phyloP scores from a whole-genome alignment of 1,139 yeast species.

The Geotrichum reessii region DNA sequence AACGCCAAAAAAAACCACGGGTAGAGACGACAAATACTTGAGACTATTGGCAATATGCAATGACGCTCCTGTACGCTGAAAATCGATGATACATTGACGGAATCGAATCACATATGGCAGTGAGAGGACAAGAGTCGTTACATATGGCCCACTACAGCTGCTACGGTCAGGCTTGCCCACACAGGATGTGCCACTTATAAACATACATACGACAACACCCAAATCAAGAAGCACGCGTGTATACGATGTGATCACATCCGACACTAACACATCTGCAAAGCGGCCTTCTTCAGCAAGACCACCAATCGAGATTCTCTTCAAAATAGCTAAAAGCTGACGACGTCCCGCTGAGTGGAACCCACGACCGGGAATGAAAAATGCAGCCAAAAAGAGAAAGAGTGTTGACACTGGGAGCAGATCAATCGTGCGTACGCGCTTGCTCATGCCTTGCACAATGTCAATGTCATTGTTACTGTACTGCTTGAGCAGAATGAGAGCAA shows the following conservation, averaged over 20 bases:
- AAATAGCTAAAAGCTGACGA: slow-evolving; percentile 35
- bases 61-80: slow-evolving; percentile 42
- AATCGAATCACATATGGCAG: slow-evolving; percentile 70
- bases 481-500: background rate
- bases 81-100: slow-evolving; percentile 76
- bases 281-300: slow-evolving; percentile 50
- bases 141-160: slow-evolving; percentile 34
- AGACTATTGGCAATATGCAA: slow-evolving; percentile 62
- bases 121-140: slow-evolving; percentile 49
- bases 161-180: slow-evolving; percentile 35
- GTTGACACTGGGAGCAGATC: slow-evolving; percentile 38
- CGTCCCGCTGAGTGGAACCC: slow-evolving; percentile 29
- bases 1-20: slow-evolving; percentile 45
- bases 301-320: slow-evolving; percentile 51
- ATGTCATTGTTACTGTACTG: background rate
- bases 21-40: slow-evolving; percentile 70
- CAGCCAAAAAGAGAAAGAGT: slow-evolving; percentile 28
- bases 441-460: background rate
- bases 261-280: slow-evolving; percentile 70
- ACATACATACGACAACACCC: slow-evolving; percentile 44
- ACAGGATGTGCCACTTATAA: slow-evolving; percentile 28
- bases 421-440: slow-evolving; percentile 9
- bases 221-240: slow-evolving; percentile 70
- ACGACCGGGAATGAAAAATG: slow-evolving; percentile 29
- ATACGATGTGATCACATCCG: slow-evolving; percentile 79